These are phyloP conservation scores for Kwoniella sp. DNA, from an alignment of 768 basidiomycete species.

Conservation along the genomic window DNA sequence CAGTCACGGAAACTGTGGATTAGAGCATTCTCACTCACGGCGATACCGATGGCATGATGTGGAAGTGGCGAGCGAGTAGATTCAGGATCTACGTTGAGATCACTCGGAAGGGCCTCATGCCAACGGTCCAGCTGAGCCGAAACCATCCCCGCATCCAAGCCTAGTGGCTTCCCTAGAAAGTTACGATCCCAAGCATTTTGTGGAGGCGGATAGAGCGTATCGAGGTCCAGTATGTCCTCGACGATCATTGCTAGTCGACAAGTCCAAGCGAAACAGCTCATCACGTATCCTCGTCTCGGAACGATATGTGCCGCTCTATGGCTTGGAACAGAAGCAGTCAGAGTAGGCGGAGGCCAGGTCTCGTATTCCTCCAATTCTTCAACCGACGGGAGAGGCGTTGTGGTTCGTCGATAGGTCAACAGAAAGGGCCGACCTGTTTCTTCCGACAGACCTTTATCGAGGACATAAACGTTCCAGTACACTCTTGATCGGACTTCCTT, in stretches of 20 bases:
- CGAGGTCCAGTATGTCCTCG: conserved; percentile 42
- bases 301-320: conserved; percentile 16
- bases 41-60: conserved; percentile 38
- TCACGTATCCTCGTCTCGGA: conserved; percentile 28
- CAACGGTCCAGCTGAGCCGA: conserved; percentile 27
- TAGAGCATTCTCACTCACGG: conserved; percentile 30
- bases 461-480: conserved; percentile 43
- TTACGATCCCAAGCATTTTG: conserved; percentile 16
- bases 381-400: conserved; percentile 37
- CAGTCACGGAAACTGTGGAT: neutral
- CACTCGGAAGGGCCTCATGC: conserved; percentile 20
- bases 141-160: neutral
- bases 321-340: conserved; percentile 15
- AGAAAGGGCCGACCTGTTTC: conserved; percentile 48
- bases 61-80: conserved; percentile 29
- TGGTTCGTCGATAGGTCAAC: conserved; percentile 32
- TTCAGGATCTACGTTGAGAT: conserved; percentile 22
- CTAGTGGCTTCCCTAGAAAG: conserved; percentile 13
- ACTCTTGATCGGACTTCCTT: conserved; percentile 39
- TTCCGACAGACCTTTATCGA: conserved; percentile 46
- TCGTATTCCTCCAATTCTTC: conserved; percentile 46
- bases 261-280: conserved; percentile 39
- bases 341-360: conserved; percentile 42
- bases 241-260: conserved; percentile 42
- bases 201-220: conserved; percentile 22